These are phyloP conservation scores for Russula earlei DNA, from an alignment of 768 basidiomycete species.

Conservation along the genomic window DNA sequence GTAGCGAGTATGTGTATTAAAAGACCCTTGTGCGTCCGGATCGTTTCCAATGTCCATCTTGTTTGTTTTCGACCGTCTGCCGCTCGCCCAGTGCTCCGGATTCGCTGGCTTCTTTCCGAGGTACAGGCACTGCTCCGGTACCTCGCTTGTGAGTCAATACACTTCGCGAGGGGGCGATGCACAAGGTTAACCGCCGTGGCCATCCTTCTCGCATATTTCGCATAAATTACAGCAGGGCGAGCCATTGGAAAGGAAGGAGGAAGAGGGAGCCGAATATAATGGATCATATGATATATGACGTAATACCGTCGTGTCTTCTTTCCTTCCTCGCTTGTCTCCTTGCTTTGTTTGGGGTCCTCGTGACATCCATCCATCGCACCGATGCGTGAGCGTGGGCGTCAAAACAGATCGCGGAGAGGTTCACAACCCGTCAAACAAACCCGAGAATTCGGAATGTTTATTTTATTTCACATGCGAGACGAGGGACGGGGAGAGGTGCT, in stretches of 20 bases:
- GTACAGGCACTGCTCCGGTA: background rate
- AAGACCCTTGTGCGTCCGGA: background rate
- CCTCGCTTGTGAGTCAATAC: background rate
- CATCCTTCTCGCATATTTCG: background rate
- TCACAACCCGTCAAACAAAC: too few relatives aligned
- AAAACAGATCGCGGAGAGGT: too few relatives aligned
- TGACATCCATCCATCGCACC: too few relatives aligned
- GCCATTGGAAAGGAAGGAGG: background rate
- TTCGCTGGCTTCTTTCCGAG: background rate
- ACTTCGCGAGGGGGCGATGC: background rate
- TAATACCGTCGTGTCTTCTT: too few relatives aligned
- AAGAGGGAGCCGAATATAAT: background rate
- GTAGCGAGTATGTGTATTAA: slow-evolving; percentile 16
- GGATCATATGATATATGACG: background rate
- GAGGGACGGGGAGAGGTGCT: too few relatives aligned
- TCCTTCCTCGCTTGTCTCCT: too few relatives aligned
- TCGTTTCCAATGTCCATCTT: background rate
- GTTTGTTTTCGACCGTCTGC: background rate
- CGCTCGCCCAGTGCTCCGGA: background rate
- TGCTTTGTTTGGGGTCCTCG: too few relatives aligned
- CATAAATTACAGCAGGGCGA: slow-evolving; percentile 3
- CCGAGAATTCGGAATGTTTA: too few relatives aligned
- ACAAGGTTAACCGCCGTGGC: background rate
- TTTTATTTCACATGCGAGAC: too few relatives aligned
- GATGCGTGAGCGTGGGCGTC: too few relatives aligned